phyloP scores from a whole-genome alignment of 768 basidiomycete genomes.

The Fomitopsis pulvina region DNA sequence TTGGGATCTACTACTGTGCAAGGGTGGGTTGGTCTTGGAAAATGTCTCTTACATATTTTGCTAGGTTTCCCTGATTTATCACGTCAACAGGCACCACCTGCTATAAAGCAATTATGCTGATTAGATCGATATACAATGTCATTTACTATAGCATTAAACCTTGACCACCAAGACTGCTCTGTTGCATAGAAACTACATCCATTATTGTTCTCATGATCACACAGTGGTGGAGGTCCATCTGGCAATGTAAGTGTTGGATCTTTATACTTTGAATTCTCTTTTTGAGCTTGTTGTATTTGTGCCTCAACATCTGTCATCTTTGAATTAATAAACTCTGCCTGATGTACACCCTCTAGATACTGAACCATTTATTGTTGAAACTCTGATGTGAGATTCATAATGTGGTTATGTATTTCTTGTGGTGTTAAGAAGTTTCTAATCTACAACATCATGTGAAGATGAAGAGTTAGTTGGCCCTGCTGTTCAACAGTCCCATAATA shows the following conservation, averaged over 20 bases:
- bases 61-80: neutral
- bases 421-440: neutral
- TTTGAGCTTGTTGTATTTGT: neutral
- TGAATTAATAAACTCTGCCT: neutral
- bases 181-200: too few species aligned
- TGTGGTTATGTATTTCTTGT: neutral
- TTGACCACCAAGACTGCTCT: neutral
- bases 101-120: conserved; percentile 8
- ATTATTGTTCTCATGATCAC: neutral
- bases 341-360: conserved; percentile 3
- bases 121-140: conserved; percentile 3
- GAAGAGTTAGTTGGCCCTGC: conserved; percentile 18
- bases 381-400: neutral
- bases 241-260: neutral
- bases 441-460: conserved; percentile 11
- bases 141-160: conserved; percentile 3
- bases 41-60: conserved; percentile 25
- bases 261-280: neutral
- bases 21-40: conserved; percentile 22
- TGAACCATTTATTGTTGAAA: neutral
- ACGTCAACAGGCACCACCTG: conserved; percentile 22
- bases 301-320: neutral
- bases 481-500: conserved; percentile 19
- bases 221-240: neutral
- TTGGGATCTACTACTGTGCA: conserved; percentile 24